Percentiles rank a stretch among this genome's conserved stretches.
Evolutionary conservation across 306 rosid species (phyloP).

Genomic region (Dalbergia cultrata): DNA sequence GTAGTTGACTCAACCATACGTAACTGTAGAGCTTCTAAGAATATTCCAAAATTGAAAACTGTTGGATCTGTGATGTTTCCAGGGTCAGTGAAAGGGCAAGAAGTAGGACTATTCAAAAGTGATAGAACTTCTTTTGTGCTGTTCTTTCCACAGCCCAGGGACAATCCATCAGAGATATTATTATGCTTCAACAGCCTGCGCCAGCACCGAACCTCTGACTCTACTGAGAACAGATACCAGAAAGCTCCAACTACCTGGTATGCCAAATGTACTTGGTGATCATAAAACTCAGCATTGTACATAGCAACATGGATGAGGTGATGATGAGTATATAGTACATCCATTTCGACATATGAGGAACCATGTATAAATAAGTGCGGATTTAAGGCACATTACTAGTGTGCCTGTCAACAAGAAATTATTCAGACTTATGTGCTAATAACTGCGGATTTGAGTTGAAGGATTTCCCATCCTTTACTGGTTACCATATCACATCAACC

Average conservation of each 20-base stretch:
- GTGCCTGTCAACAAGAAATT: no score
- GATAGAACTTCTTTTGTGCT: not conserved
- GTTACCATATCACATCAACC: no score
- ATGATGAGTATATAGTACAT: no score
- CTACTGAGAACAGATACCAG: constrained; percentile 84
- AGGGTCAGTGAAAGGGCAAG: constrained; percentile 58
- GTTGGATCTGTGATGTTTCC: constrained; percentile 33
- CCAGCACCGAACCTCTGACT: constrained; percentile 76
- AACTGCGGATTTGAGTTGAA: no score
- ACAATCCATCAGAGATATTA: not conserved
- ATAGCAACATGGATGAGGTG: not conserved
- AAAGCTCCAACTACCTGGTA: constrained; percentile 83
- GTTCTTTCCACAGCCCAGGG: constrained; percentile 45
- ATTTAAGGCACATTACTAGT: no score
- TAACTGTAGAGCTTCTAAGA: constrained; percentile 61
- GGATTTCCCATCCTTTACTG: no score
- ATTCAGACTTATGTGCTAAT: no score
- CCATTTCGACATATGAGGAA: no score
- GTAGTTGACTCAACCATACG: constrained; percentile 47
- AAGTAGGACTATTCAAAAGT: not conserved
- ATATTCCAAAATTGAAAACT: constrained; percentile 76
- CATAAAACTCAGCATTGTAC: constrained; percentile 25
- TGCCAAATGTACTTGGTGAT: constrained; percentile 9
- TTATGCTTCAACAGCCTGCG: not conserved
- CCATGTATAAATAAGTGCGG: no score